Percentiles rank a stretch among this genome's conserved stretches.
These are phyloP conservation scores for Bisporella sp. DNA, from an alignment of 2,329 filamentous ascomycete species.

Conservation along the genomic window DNA sequence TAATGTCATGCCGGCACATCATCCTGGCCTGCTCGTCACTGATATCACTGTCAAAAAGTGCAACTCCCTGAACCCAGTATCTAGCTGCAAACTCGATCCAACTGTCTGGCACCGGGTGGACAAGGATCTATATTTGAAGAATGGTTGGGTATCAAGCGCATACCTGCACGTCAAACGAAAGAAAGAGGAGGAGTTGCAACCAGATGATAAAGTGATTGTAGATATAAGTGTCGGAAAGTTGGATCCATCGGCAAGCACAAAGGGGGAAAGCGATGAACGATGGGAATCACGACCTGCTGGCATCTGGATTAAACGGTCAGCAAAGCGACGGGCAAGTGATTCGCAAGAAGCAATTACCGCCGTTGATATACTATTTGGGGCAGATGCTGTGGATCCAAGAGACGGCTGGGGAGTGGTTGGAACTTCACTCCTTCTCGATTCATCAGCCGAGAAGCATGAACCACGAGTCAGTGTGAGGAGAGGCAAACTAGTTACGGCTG, in stretches of 20 bases:
- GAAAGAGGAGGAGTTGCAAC: constrained; percentile 58
- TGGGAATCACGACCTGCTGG: constrained; percentile 65
- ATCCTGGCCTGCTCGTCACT: constrained; percentile 61
- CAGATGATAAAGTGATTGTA: constrained; percentile 56
- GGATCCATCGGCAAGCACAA: constrained; percentile 46
- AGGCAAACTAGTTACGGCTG: constrained; percentile 55
- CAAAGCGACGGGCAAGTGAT: constrained; percentile 42
- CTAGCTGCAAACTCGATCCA: constrained; percentile 52
- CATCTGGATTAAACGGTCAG: constrained; percentile 53
- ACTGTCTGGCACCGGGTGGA: constrained; percentile 58
- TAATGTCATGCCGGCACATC: constrained; percentile 60
- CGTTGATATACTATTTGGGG: constrained; percentile 62
- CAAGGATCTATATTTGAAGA: constrained; percentile 63
- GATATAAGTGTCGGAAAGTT: constrained; percentile 58
- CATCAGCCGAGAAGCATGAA: constrained; percentile 52
- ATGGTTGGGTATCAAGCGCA: constrained; percentile 56
- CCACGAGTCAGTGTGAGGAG: constrained; percentile 73
- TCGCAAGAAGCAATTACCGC: constrained; percentile 48
- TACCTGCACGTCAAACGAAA: constrained; percentile 64
- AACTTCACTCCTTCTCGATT: constrained; percentile 65
- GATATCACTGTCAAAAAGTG: constrained; percentile 62
- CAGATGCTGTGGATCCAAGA: constrained; percentile 80
- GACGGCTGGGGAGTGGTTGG: constrained; percentile 77
- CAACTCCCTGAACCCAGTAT: constrained; percentile 52
- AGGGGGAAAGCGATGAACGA: constrained; percentile 44